phyloP scores from a whole-genome alignment of 805 yeast species.

The Metschnikowia lochheadii region DNA sequence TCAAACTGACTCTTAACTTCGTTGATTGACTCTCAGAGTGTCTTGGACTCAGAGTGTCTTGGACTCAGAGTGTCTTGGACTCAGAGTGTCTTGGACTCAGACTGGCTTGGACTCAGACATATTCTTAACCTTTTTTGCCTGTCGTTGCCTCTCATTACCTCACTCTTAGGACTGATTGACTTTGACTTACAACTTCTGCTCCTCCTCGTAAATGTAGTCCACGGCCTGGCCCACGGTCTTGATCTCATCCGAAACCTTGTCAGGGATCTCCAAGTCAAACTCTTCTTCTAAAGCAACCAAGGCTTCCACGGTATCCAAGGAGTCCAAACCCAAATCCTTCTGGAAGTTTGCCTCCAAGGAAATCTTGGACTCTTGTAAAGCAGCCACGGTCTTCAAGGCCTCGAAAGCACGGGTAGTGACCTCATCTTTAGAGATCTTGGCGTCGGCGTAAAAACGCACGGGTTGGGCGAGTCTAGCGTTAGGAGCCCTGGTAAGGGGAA shows the following conservation, averaged over 20 bases:
- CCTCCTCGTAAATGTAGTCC: constrained; percentile 74
- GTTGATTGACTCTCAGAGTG: no score
- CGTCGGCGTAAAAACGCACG: constrained; percentile 55
- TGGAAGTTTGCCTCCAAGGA: constrained; percentile 50
- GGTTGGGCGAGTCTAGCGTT: constrained; percentile 18
- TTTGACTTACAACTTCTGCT: constrained; percentile 34
- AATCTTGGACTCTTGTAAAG: constrained; percentile 43
- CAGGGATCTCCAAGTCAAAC: constrained; percentile 79
- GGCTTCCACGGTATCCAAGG: constrained; percentile 92
- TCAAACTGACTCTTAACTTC: neutral
- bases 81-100: no score
- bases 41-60: no score
- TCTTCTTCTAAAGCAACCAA: constrained; percentile 85
- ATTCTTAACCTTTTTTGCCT: no score
- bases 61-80: no score
- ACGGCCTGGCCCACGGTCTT: constrained; percentile 92
- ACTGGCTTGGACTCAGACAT: no score
- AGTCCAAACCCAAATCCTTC: constrained; percentile 82
- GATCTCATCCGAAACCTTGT: constrained; percentile 88
- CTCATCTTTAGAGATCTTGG: constrained; percentile 69
- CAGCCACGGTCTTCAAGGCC: constrained; percentile 59
- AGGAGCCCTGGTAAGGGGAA: constrained; percentile 32
- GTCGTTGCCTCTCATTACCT: no score
- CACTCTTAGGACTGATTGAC: no score
- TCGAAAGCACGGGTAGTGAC: constrained; percentile 78